phyloP scores from a whole-genome alignment of 257 asterid species.

The Rehmannia glutinosa region DNA sequence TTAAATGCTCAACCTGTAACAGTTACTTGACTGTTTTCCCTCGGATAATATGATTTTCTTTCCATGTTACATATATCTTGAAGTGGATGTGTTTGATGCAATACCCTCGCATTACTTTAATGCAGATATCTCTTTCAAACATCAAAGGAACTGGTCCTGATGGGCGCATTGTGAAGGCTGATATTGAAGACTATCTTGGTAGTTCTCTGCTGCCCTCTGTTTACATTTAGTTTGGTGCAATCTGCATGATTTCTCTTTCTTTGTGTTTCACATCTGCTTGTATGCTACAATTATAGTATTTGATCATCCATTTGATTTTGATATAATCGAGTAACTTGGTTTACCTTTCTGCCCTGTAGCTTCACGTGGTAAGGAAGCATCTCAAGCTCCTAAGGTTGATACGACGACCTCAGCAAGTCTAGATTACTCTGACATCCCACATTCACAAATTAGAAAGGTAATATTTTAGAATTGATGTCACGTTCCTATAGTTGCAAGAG shows the following conservation, averaged over 20 bases:
- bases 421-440: conserved; percentile 80
- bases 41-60: not conserved
- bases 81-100: not conserved
- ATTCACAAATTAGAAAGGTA: conserved; percentile 94
- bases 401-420: conserved; percentile 35
- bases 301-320: not conserved
- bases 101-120: conserved; percentile 5
- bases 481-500: conserved; percentile 10
- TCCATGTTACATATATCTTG: not conserved
- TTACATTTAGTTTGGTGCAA: not conserved
- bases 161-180: conserved; percentile 93
- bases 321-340: conserved; percentile 2
- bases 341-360: conserved; percentile 49
- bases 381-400: conserved; percentile 59
- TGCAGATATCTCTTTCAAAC: conserved; percentile 70
- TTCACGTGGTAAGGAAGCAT: conserved; percentile 63
- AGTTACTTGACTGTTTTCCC: not conserved
- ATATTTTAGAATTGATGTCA: conserved; percentile 5
- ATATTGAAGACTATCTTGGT: conserved; percentile 92
- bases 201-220: conserved; percentile 20
- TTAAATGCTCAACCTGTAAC: not conserved
- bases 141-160: conserved; percentile 97
- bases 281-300: not conserved
- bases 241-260: not conserved
- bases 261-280: not conserved